Evolutionary conservation across 1,284 basidiomycete species (phyloP).

Genomic region (Ustilago curta): DNA sequence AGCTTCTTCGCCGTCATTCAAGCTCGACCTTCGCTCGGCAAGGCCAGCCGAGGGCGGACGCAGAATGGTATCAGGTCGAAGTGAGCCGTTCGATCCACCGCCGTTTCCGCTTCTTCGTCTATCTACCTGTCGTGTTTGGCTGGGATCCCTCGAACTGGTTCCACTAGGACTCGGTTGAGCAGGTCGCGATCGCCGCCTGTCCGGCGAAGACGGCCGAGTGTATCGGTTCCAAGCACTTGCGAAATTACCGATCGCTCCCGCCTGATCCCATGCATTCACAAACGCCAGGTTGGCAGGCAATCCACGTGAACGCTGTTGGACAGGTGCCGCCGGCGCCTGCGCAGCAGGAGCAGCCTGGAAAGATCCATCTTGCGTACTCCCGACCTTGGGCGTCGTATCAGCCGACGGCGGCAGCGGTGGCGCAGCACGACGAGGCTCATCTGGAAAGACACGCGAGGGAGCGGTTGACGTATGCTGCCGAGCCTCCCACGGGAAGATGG

Average conservation of each 20-base stretch:
- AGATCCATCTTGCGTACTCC: conserved; percentile 11
- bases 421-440: conserved; percentile 44
- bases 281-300: conserved; percentile 48
- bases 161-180: neutral
- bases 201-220: conserved; percentile 25
- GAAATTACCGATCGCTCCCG: conserved; percentile 49
- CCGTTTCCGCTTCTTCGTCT: conserved; percentile 3
- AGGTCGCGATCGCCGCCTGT: conserved; percentile 11
- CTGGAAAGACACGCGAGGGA: conserved; percentile 55
- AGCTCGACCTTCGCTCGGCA: conserved; percentile 16
- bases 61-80: neutral
- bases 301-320: conserved; percentile 23
- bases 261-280: conserved; percentile 60
- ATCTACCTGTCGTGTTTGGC: neutral
- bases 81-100: neutral
- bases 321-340: conserved; percentile 11
- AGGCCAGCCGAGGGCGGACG: neutral
- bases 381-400: conserved; percentile 16
- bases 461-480: conserved; percentile 62
- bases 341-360: neutral
- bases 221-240: conserved; percentile 27
- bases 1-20: conserved; percentile 16
- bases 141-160: conserved; percentile 1
- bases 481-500: conserved; percentile 94
- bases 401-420: conserved; percentile 12